Conservation (phyloP, 2,329 filamentous ascomycete species). For the Amauroascus verrucosus region DNA sequence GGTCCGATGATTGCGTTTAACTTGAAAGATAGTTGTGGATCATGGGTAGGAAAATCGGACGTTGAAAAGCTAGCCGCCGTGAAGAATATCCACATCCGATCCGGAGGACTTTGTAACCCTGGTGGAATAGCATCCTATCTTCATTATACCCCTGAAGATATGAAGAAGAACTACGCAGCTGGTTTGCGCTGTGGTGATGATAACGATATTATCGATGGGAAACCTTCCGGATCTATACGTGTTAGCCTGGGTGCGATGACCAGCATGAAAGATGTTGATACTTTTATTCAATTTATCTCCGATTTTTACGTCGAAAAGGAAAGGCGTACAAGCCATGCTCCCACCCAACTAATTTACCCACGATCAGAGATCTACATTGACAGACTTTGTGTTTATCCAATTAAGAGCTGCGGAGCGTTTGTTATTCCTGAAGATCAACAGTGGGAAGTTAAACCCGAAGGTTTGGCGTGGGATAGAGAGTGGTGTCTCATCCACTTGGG, state of each 20-base stretch:
- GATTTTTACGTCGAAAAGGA: slow-evolving; percentile 53
- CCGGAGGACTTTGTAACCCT: slow-evolving; percentile 84
- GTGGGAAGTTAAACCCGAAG: slow-evolving; percentile 75
- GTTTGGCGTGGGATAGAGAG: slow-evolving; percentile 86
- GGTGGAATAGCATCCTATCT: slow-evolving; percentile 69
- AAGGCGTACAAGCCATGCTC: slow-evolving; percentile 10
- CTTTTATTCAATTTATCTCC: slow-evolving; percentile 59
- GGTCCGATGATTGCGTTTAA: slow-evolving; percentile 83
- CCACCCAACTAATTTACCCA: slow-evolving; percentile 6
- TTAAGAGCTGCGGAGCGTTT: slow-evolving; percentile 87
- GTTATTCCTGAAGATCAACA: slow-evolving; percentile 49
- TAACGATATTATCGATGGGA: slow-evolving; percentile 69
- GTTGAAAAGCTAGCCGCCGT: slow-evolving; percentile 77
- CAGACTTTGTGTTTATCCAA: slow-evolving; percentile 67
- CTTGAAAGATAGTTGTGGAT: slow-evolving; percentile 54
- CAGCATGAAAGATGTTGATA: slow-evolving; percentile 60
- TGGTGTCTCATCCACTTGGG: slow-evolving; percentile 90
- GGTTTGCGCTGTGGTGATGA: slow-evolving; percentile 78
- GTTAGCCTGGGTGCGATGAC: slow-evolving; percentile 88
- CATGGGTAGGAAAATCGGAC: slow-evolving; percentile 71
- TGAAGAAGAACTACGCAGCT: slow-evolving; percentile 71
- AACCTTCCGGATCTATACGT: slow-evolving; percentile 77
- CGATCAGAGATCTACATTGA: slow-evolving; percentile 45
- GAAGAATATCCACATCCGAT: slow-evolving; percentile 72
- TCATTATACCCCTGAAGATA: slow-evolving; percentile 66